These are phyloP conservation scores for Ceratocystis diversiconidia DNA, from an alignment of 2,329 filamentous ascomycete genomes.

Conservation along the genomic window DNA sequence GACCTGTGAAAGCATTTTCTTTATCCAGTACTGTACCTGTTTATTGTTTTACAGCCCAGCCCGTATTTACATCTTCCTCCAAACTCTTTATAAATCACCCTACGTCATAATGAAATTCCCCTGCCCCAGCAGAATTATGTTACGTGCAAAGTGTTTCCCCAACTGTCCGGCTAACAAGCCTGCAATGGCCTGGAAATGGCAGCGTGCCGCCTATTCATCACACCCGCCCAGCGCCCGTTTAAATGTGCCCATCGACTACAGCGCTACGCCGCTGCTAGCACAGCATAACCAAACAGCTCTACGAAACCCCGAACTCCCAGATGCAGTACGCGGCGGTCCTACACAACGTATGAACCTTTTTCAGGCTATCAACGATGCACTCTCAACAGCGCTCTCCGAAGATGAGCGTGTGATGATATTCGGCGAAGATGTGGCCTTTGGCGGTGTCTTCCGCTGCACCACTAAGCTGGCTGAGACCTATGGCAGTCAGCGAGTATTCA, in stretches of 20 bases:
- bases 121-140: background rate
- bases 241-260: constrained; percentile 80
- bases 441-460: constrained; percentile 88
- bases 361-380: constrained; percentile 81
- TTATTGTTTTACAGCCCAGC: background rate
- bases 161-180: background rate
- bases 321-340: constrained; percentile 48
- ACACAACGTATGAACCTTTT: constrained; percentile 88
- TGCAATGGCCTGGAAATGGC: background rate
- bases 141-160: background rate
- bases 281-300: constrained; percentile 64
- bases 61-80: background rate
- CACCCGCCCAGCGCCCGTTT: constrained; percentile 49
- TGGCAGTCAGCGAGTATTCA: constrained; percentile 82
- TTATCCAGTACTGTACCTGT: background rate
- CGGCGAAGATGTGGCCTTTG: constrained; percentile 93
- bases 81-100: background rate
- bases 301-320: constrained; percentile 55
- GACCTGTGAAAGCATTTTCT: background rate
- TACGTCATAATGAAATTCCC: background rate
- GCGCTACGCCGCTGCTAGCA: constrained; percentile 63
- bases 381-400: constrained; percentile 65
- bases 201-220: constrained; percentile 33
- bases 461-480: constrained; percentile 83
- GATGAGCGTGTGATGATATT: constrained; percentile 85